phyloP scores from a whole-genome alignment of 495 filamentous ascomycete genomes.

The Talaromyces liani region DNA sequence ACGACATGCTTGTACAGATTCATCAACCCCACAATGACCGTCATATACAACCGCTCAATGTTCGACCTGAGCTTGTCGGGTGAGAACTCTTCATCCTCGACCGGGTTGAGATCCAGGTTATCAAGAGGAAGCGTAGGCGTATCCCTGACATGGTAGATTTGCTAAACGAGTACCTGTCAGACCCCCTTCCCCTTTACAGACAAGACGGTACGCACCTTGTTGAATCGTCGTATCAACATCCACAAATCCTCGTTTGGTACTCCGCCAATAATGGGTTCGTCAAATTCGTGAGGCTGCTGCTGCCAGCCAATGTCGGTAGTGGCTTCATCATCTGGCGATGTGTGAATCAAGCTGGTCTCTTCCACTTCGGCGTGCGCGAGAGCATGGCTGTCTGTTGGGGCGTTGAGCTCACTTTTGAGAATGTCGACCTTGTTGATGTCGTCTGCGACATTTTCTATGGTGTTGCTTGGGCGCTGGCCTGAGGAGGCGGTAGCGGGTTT shows the following conservation, averaged over 20 bases:
- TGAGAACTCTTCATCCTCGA: constrained; percentile 76
- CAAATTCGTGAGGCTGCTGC: constrained; percentile 47
- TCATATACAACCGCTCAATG: constrained; percentile 81
- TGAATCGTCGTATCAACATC: constrained; percentile 71
- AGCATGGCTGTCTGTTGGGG: constrained; percentile 42
- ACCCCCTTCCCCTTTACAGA: background rate
- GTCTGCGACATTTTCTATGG: background rate
- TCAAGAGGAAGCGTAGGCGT: constrained; percentile 42
- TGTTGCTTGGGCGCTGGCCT: constrained; percentile 2
- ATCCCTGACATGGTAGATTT: constrained; percentile 84
- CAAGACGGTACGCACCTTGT: constrained; percentile 50
- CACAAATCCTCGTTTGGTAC: constrained; percentile 80
- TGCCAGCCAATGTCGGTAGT: constrained; percentile 72
- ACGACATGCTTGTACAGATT: constrained; percentile 65
- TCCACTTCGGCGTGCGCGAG: constrained; percentile 37
- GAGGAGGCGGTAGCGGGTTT: background rate
- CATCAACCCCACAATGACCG: constrained; percentile 62
- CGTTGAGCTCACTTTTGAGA: constrained; percentile 1
- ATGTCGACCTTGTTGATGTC: constrained; percentile 7
- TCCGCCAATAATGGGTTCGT: constrained; percentile 59
- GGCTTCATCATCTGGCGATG: constrained; percentile 33
- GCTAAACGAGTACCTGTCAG: constrained; percentile 38
- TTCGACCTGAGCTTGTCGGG: constrained; percentile 78
- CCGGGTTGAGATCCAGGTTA: constrained; percentile 72
- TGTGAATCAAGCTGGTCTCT: constrained; percentile 43